Evolutionary conservation across 352 stramenopile genomes (phyloP), one percentile per base, ranked within the genome.

Genomic region (Phytophthora tubulina): DNA sequence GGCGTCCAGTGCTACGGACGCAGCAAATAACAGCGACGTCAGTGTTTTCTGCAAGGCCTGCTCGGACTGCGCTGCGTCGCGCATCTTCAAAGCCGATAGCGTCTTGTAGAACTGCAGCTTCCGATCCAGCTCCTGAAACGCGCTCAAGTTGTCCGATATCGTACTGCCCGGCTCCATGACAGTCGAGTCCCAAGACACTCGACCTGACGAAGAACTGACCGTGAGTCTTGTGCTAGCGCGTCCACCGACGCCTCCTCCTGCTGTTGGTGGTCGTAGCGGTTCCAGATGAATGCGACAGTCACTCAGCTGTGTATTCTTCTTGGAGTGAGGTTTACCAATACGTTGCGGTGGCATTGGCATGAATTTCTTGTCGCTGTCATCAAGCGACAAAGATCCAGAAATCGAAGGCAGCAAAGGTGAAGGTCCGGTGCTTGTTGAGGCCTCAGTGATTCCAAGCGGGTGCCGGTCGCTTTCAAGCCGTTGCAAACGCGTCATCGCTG

Each of bases 231-330:
- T 67, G 11, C 68, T 81, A 0, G 51, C 62, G 3, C 54, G 61
- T 6, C 67, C 69, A 3, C 56, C 66, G 13, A 14, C 27, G 44
- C 21, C 35, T 30, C 44, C 38, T 17, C 68, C 66, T 33, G 61
- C 73, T 36, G 80, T 85, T 9, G 78, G 73, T 2, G 84, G 81
- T 4, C 81, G 82, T 35, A 92, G 73, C 7, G 84, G 84, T 55
- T 92, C 84, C 15, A 92, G 66, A 48, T 90, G 84, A 50, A 92
- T 86, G 36, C 84, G 84, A 35, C 76, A 87, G 52, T 90, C 79
- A 39, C 73, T 84, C 15, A 75, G 67, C 30, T 81, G 75, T 15
- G 73, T 73, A 41, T 82, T 78, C 52, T 90, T 90, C 74, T 92
- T 90, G 31, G 62, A 72, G 51, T 90, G 70, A 14, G 67, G 69